phyloP scores from a whole-genome alignment of 768 basidiomycete species.

The Auricularia heimuer region DNA sequence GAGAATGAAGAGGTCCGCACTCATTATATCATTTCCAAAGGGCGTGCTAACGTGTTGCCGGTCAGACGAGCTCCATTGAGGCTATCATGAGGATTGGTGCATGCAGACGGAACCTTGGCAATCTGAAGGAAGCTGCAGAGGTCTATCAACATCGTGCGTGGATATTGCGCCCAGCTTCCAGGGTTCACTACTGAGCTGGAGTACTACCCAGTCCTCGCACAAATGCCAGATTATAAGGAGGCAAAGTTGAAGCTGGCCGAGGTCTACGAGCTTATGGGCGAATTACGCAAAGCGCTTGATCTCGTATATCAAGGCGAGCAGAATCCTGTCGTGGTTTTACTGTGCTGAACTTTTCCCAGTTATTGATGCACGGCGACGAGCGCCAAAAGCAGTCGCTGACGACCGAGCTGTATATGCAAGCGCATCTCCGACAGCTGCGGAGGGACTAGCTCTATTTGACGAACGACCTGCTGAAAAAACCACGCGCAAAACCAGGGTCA shows the following conservation, averaged over 20 bases:
- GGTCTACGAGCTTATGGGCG: slow-evolving; percentile 75
- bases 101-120: slow-evolving; percentile 69
- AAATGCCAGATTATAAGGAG: slow-evolving; percentile 66
- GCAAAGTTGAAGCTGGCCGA: slow-evolving; percentile 87
- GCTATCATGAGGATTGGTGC: slow-evolving; percentile 69
- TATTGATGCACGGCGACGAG: slow-evolving; percentile 23
- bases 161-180: neutral
- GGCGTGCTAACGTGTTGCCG: neutral
- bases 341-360: slow-evolving; percentile 16
- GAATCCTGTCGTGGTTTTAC: neutral
- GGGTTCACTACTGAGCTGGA: no score
- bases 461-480: slow-evolving; percentile 23
- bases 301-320: slow-evolving; percentile 70
- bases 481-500: slow-evolving; percentile 29
- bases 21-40: no score
- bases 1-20: slow-evolving; percentile 52
- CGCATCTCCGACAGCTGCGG: neutral
- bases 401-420: neutral
- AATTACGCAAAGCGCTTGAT: slow-evolving; percentile 72
- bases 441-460: slow-evolving; percentile 44
- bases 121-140: slow-evolving; percentile 66
- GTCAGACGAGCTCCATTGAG: slow-evolving; percentile 63
- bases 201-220: neutral
- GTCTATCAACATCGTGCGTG: slow-evolving; percentile 73
- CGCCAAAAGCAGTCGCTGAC: slow-evolving; percentile 11